Percentiles rank a stretch among this genome's conserved stretches.
These are phyloP conservation scores for Alternaria triticina DNA, from an alignment of 2,329 filamentous ascomycete genomes.

Conservation along the genomic window DNA sequence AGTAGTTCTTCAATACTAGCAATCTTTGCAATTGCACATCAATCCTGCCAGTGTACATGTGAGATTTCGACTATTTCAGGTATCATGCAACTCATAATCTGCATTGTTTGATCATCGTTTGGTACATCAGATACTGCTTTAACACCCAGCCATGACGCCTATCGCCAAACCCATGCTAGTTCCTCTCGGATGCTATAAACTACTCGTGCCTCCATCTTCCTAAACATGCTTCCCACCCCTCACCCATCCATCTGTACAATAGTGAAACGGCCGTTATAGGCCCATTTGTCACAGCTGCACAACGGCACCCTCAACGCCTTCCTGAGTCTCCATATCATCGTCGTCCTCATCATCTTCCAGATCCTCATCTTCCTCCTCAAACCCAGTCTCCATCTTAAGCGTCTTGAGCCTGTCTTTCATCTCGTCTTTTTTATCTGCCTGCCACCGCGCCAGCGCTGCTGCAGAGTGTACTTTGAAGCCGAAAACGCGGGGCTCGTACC, in stretches of 20 bases:
- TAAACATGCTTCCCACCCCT: neutral
- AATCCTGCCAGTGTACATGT: neutral
- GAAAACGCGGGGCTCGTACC: conserved; percentile 90
- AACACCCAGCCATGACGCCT: conserved; percentile 28
- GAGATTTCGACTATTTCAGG: neutral
- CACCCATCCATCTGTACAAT: neutral
- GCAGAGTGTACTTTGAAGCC: conserved; percentile 94
- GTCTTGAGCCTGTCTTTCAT: conserved; percentile 80
- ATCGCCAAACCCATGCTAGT: conserved; percentile 28
- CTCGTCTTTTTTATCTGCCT: conserved; percentile 78
- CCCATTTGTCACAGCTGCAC: conserved; percentile 25
- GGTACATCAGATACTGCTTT: conserved; percentile 17
- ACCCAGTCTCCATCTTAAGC: conserved; percentile 74
- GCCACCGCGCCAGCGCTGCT: conserved; percentile 89
- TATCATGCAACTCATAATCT: neutral
- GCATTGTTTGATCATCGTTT: neutral
- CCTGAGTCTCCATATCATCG: conserved; percentile 50
- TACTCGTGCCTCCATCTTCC: conserved; percentile 2
- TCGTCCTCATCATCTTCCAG: conserved; percentile 65
- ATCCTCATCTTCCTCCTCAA: conserved; percentile 70
- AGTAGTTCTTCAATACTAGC: neutral
- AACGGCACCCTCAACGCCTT: conserved; percentile 36
- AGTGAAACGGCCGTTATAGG: conserved; percentile 12
- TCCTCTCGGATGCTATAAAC: conserved; percentile 6
- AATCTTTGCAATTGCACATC: neutral